These are phyloP conservation scores for Teunomyces gatunensis DNA, from an alignment of 805 yeast species.

Conservation along the genomic window DNA sequence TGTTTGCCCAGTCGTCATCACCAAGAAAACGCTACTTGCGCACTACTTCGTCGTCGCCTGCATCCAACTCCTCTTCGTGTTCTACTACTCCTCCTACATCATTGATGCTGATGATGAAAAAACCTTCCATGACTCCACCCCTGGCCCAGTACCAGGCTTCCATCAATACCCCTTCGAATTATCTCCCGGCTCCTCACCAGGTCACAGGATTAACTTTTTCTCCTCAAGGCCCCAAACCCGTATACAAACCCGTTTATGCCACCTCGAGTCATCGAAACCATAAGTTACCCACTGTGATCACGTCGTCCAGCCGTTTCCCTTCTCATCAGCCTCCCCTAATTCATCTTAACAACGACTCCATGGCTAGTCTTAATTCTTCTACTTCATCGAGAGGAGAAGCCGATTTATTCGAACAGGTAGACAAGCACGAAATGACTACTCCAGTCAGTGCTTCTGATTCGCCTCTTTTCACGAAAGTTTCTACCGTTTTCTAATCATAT, in stretches of 20 bases:
- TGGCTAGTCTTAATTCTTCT: constrained; percentile 26
- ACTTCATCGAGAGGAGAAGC: constrained; percentile 12
- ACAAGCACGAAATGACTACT: constrained; percentile 23
- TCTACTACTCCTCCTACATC: constrained; percentile 3
- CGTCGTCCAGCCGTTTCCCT: constrained; percentile 6
- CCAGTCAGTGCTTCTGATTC: constrained; percentile 33
- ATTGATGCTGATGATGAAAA: constrained; percentile 1
- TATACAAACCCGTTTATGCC: constrained; percentile 10
- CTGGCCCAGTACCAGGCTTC: constrained; percentile 1
- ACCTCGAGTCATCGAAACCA: constrained; percentile 6
- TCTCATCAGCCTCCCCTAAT: constrained; percentile 3
- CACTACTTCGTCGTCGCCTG: background rate
- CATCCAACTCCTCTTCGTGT: background rate
- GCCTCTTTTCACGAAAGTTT: constrained; percentile 11
- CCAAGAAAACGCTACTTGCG: background rate
- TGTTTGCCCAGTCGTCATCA: background rate
- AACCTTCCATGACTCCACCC: background rate
- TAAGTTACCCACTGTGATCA: constrained; percentile 8
- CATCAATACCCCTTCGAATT: background rate
- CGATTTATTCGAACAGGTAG: constrained; percentile 22
- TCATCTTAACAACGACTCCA: constrained; percentile 24
- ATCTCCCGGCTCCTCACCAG: constrained; percentile 4
- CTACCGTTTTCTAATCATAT: background rate
- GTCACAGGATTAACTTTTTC: constrained; percentile 3
- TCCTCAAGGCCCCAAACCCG: constrained; percentile 1